Evolutionary conservation across 441 rosid species (phyloP).

Genomic region (Croton setiger): DNA sequence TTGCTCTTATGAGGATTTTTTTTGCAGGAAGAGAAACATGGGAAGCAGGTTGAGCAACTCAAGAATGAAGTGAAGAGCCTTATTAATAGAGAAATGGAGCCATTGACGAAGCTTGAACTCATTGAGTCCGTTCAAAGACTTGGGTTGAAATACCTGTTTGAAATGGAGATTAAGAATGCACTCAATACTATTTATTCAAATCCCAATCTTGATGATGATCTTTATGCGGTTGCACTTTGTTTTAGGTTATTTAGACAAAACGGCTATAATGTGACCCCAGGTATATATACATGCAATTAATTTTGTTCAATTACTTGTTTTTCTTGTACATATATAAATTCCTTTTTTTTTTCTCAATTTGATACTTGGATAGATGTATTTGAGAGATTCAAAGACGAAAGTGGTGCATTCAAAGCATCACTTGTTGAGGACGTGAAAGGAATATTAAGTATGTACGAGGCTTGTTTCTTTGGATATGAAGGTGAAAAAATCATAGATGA

Average conservation of each 20-base stretch:
- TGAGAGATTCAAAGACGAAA: slow-evolving; percentile 14
- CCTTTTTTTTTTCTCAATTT: not conserved
- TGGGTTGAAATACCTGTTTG: slow-evolving; percentile 36
- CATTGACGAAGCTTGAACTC: slow-evolving; percentile 24
- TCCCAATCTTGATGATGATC: not conserved
- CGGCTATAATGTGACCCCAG: slow-evolving; percentile 10
- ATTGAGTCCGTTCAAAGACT: slow-evolving; percentile 44
- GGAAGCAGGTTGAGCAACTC: slow-evolving; percentile 17
- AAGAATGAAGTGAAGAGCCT: slow-evolving; percentile 31
- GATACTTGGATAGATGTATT: slow-evolving; percentile 19
- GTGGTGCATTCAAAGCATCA: slow-evolving; percentile 5
- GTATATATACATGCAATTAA: too few species aligned
- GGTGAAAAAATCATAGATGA: slow-evolving; percentile 24
- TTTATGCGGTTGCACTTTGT: slow-evolving; percentile 17
- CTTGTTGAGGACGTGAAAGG: slow-evolving; percentile 8
- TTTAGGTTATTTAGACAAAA: slow-evolving; percentile 24
- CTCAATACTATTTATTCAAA: too few species aligned
- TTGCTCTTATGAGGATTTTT: not conserved
- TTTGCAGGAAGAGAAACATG: slow-evolving; percentile 21
- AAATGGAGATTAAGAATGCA: slow-evolving; percentile 16
- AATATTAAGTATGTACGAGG: slow-evolving; percentile 25
- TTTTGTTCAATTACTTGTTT: not conserved
- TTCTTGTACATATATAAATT: too few species aligned
- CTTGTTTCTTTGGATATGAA: slow-evolving; percentile 6
- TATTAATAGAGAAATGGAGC: slow-evolving; percentile 9